Evolutionary conservation across 176 grass and related monocot genomes (phyloP).

Genomic region (Calamus simplicifolius): DNA sequence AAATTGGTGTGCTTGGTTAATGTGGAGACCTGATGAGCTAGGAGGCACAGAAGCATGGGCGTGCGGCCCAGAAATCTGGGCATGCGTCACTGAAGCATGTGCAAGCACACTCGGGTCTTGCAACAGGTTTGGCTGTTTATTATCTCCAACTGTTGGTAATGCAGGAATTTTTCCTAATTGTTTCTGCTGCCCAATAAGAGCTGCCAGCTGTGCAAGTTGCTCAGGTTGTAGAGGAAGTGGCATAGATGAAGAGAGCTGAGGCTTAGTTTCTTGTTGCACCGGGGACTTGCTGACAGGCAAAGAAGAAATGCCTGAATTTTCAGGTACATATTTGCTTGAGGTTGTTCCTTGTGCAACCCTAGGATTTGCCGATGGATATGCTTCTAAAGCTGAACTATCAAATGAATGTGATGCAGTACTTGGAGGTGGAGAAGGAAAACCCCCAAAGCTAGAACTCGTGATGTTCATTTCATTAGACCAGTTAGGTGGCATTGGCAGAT

Average conservation of each 20-base stretch:
- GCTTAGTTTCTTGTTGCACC: conserved; percentile 23
- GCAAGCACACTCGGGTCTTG: conserved; percentile 30
- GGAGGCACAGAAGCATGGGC: conserved; percentile 39
- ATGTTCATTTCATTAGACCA: conserved; percentile 27
- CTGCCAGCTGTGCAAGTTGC: conserved; percentile 50
- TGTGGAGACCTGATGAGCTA: conserved; percentile 31
- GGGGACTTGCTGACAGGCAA: conserved; percentile 20
- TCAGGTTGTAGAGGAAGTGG: conserved; percentile 48
- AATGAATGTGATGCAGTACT: conserved; percentile 16
- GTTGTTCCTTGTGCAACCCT: conserved; percentile 23
- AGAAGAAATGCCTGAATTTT: conserved; percentile 26
- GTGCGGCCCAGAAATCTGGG: conserved; percentile 14
- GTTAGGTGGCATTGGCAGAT: conserved; percentile 21
- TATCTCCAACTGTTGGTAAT: conserved; percentile 27
- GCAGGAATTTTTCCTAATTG: conserved; percentile 32
- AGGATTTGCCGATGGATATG: conserved; percentile 14
- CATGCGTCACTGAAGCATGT: conserved; percentile 23
- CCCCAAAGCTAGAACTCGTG: conserved; percentile 25
- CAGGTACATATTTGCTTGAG: conserved; percentile 31
- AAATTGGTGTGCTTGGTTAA: conserved; percentile 29
- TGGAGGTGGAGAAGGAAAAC: conserved; percentile 18
- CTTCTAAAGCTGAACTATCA: conserved; percentile 18
- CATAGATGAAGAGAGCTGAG: conserved; percentile 28
- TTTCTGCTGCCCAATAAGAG: conserved; percentile 52
- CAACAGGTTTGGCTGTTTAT: conserved; percentile 27